Base-by-base conservation (phyloP, 2,329 filamentous ascomycete genomes). In the Xylariaceae sp. region DNA sequence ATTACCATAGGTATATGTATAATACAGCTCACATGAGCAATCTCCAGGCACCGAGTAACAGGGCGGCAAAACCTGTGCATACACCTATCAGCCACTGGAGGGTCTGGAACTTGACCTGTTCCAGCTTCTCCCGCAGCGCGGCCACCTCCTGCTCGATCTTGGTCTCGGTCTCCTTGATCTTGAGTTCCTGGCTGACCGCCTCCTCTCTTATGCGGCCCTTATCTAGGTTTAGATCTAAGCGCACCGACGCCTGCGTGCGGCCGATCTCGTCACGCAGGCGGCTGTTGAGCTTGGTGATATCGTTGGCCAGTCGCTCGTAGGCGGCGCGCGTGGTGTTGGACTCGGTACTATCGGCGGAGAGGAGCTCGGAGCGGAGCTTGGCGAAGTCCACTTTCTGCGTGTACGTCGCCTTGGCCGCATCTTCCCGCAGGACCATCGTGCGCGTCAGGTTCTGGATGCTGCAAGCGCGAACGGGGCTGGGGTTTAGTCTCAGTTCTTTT, bases 101-200 rank as follows among this genome's bases (percentile, higher is more conserved):
- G 37, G 95, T 98, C 71, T 92, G 91, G 76, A 98, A 98, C 81
- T 99, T 99, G 74, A 99, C 95, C 65, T 91, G 90, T 78, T 99
- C 95, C 46, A 99, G 81, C 77, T 96, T 89, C 79, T 98, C 95
- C 64, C 91, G 81, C 70, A 99, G 74, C 29, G 89, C 89, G 41
- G 93, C 93, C 51, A 95, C 92, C 79, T 98, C 95, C 77, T 98
- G 93, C 79, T 99, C 95, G 69, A 99, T 98, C 76, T 96, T 88
- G 55, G 93, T 96, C 79, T 99, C 95, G 12, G 95, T 98, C 82
- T 99, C 95, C 79, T 96, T 97, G 69, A 99, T 91, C 79, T 96
- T 96, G 75, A 99, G 86, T 75, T 99, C 95, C 77, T 98, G 95
- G 55, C 90, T 89, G 64, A 96, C 96, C 18, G 93, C 92, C 79